Evolutionary conservation across 2,329 filamentous ascomycete genomes (phyloP).

Genomic region (Myriosclerotinia curreyana): DNA sequence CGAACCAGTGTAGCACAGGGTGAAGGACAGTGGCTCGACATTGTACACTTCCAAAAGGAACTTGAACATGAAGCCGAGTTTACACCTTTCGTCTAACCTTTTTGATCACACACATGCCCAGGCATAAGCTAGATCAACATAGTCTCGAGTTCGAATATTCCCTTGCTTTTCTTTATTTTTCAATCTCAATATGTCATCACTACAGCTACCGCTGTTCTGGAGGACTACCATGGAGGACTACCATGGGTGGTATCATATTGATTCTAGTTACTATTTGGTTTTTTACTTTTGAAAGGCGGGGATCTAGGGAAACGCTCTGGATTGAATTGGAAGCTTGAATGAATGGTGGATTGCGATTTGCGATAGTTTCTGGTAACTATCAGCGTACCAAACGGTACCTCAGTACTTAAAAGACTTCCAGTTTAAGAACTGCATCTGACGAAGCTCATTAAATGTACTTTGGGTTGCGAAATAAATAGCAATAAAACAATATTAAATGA

Average conservation of each 20-base stretch:
- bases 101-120: background rate
- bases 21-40: constrained; percentile 29
- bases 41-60: constrained; percentile 31
- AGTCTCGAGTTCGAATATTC: background rate
- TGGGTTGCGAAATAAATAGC: background rate
- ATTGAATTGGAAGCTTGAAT: constrained; percentile 3
- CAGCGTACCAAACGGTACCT: background rate
- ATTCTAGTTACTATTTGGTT: background rate
- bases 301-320: background rate
- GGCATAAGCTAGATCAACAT: background rate
- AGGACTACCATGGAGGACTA: too few species aligned
- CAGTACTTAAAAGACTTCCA: background rate
- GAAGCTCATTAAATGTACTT: background rate
- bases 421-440: background rate
- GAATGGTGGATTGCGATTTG: background rate
- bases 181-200: background rate
- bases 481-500: background rate
- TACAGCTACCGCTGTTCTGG: background rate
- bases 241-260: background rate
- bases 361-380: background rate
- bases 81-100: constrained; percentile 26
- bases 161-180: background rate
- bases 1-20: constrained; percentile 25
- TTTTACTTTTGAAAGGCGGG: background rate
- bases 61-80: constrained; percentile 29